These are phyloP conservation scores for Boletus sp. DNA, from an alignment of 768 basidiomycete species.

Conservation along the genomic window DNA sequence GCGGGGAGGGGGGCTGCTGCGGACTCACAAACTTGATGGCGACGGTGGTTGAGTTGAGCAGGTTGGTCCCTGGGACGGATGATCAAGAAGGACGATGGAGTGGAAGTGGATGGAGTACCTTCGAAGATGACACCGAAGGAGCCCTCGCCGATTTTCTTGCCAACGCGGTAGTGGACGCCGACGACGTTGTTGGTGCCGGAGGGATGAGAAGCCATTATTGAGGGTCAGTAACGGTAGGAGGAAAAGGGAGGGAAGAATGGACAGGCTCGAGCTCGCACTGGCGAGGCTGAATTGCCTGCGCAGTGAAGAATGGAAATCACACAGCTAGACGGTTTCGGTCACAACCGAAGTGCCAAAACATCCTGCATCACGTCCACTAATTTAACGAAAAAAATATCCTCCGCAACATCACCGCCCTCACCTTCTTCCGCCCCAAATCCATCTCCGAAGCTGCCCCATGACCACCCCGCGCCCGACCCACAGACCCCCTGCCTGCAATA, in stretches of 20 bases:
- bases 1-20: background rate
- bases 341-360: constrained; percentile 18
- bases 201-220: constrained; percentile 52
- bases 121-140: constrained; percentile 96
- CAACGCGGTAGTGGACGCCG: constrained; percentile 95
- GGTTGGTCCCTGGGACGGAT: constrained; percentile 73
- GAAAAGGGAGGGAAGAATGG: constrained; percentile 3
- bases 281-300: constrained; percentile 30
- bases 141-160: constrained; percentile 99
- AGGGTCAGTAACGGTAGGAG: constrained; percentile 18
- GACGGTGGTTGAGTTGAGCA: constrained; percentile 97
- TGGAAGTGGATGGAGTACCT: constrained; percentile 41
- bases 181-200: constrained; percentile 74
- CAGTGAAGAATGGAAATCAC: constrained; percentile 31
- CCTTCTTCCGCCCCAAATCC: constrained; percentile 1
- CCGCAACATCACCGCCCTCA: constrained; percentile 20
- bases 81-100: background rate
- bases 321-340: constrained; percentile 20
- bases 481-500: background rate
- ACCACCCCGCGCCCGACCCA: constrained; percentile 19
- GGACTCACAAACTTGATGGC: constrained; percentile 98
- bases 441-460: constrained; percentile 8
- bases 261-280: constrained; percentile 9
- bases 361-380: background rate
- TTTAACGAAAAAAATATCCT: constrained; percentile 4